Conservation (phyloP, 352 stramenopile species). For the Phytophthora boehmeriae region DNA sequence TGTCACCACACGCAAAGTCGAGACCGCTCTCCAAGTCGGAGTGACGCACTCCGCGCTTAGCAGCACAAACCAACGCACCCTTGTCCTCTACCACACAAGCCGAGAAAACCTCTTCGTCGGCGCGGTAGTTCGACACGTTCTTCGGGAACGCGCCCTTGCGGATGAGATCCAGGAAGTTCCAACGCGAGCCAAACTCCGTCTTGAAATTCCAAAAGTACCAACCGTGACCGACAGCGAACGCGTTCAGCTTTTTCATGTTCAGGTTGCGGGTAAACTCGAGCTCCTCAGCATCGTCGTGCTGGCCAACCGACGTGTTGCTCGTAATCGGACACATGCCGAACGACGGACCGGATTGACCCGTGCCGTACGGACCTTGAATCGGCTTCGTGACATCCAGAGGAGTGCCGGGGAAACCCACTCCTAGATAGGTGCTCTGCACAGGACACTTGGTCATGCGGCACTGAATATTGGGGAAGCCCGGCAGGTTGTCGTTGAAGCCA, state of each 20-base stretch:
- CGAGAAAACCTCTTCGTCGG: conserved; percentile 65
- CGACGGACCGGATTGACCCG: conserved; percentile 80
- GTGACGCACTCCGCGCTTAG: conserved; percentile 67
- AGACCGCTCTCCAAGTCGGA: conserved; percentile 63
- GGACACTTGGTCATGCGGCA: conserved; percentile 90
- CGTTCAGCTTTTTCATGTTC: conserved; percentile 92
- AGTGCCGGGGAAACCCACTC: conserved; percentile 85
- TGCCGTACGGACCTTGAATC: conserved; percentile 86
- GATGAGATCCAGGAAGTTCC: conserved; percentile 87
- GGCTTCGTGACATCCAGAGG: conserved; percentile 88
- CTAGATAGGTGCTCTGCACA: conserved; percentile 88
- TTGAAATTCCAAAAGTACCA: conserved; percentile 97
- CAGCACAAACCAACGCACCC: conserved; percentile 68
- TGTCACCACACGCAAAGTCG: conserved; percentile 58
- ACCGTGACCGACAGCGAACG: conserved; percentile 91
- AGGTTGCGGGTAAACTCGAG: conserved; percentile 81
- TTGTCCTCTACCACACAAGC: conserved; percentile 75
- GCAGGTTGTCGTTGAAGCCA: conserved; percentile 89
- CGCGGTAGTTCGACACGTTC: conserved; percentile 68
- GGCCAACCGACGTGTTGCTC: conserved; percentile 83
- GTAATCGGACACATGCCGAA: conserved; percentile 90
- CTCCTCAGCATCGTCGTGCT: conserved; percentile 83
- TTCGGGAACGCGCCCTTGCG: conserved; percentile 71
- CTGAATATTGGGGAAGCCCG: conserved; percentile 90
- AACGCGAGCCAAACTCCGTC: conserved; percentile 91